Percentiles rank a stretch among this genome's conserved stretches.
phyloP scores from a whole-genome alignment of 257 asterid species.

The Cynanchum wilfordii region DNA sequence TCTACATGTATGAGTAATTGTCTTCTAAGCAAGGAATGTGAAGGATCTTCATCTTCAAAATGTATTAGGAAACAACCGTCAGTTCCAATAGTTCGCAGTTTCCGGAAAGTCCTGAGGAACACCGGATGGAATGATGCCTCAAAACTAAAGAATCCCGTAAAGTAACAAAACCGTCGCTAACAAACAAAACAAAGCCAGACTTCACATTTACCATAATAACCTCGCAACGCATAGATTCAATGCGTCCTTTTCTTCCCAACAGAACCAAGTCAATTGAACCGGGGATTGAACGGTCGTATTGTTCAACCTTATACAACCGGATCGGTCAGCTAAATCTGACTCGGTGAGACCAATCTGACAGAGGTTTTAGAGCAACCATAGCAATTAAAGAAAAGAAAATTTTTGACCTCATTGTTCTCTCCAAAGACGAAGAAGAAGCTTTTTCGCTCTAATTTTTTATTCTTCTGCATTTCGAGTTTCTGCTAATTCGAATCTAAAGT shows the following conservation, averaged over 20 bases:
- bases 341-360: neutral
- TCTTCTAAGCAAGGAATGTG: conserved; percentile 24
- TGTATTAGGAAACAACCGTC: neutral
- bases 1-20: conserved; percentile 23
- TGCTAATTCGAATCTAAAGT: conserved; percentile 22
- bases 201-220: no score
- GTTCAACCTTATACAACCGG: neutral
- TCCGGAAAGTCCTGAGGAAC: neutral
- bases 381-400: no score
- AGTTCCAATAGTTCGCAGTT: neutral
- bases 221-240: no score
- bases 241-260: no score
- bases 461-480: conserved; percentile 12
- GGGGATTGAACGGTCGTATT: neutral
- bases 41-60: conserved; percentile 19
- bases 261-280: no score
- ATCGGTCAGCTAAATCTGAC: neutral
- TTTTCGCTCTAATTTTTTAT: no score
- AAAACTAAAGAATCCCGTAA: no score
- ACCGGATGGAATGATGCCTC: no score
- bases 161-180: no score
- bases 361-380: neutral
- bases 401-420: no score
- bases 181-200: no score
- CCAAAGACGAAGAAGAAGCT: no score